A percentile compares a stretch with the other conserved stretches of the same genome.
These are phyloP conservation scores for Choanephora cucurbitarum DNA, from an alignment of 371 early-diverging fungal species.

Conservation along the genomic window DNA sequence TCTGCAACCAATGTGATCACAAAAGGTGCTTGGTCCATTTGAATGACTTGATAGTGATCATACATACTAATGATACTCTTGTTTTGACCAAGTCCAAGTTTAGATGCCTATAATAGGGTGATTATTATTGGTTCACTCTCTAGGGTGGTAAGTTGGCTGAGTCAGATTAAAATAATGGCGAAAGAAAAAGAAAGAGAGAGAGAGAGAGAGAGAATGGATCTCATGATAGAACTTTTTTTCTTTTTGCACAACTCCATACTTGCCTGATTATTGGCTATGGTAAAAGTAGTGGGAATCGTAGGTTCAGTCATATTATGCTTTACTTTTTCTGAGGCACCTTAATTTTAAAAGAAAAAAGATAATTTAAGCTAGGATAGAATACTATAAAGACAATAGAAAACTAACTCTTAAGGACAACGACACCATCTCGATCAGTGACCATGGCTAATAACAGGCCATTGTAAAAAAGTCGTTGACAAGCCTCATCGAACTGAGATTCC, in stretches of 20 bases:
- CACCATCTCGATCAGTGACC: conserved; percentile 67
- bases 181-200: neutral
- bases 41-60: conserved; percentile 62
- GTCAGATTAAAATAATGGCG: too few species aligned
- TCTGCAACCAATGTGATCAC: conserved; percentile 61
- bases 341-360: conserved; percentile 10
- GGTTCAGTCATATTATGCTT: conserved; percentile 33
- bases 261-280: conserved; percentile 50
- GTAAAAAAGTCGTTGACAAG: conserved; percentile 34
- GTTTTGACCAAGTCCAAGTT: conserved; percentile 64
- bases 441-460: conserved; percentile 59
- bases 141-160: too few species aligned
- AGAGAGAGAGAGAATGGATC: neutral
- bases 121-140: conserved; percentile 19
- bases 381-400: neutral
- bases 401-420: conserved; percentile 58
- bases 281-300: conserved; percentile 40
- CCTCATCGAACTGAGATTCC: conserved; percentile 27
- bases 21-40: conserved; percentile 59
- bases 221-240: too few species aligned
- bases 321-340: conserved; percentile 36
- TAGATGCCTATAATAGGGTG: conserved; percentile 51
- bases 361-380: too few species aligned
- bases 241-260: neutral
- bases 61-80: conserved; percentile 62